Base-by-base conservation (phyloP, 2,329 filamentous ascomycete species). In the Stachybotrys echinatus region DNA sequence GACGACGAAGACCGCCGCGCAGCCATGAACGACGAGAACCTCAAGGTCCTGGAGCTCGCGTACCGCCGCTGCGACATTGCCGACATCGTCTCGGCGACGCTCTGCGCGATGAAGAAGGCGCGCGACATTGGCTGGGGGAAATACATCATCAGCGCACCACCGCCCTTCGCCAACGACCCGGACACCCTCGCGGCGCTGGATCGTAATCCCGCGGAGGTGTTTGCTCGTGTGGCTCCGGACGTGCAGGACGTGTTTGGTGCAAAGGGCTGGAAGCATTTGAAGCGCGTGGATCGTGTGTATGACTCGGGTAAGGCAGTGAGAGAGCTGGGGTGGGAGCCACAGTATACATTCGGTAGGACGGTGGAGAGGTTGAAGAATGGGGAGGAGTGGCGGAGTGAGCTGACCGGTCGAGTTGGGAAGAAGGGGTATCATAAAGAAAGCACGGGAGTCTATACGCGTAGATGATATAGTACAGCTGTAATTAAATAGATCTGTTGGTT, bases 21-120 rank as follows among this genome's bases (percentile, higher is more conserved):
- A 8, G 55, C 61, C 2, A 60, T 74, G 49, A 57, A 50, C 3
- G 70, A 68, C 23, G 71, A 68, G n/a, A 76, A 76, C 52, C 64
- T 76, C 40, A 76, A 76, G 54, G 69, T 75, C 6, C 58, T 74
- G n/a, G 74, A 76, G 58, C 61, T 76, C 48, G 66, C 73, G 0
- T 73, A 75, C 45, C 68, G 74, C 4, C 60, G 74, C 22, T 69
- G 65, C 23, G 74, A 76, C 50, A 61, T 76, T 2, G 64, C 65
- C 22, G 74, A 76, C 44, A 64, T 74, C 3, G 74, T 75, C 5
- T 58, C 55, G 2, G 74, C 73, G 0, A 66, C 69, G 12, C 62
- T 66, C 3, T 70, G 66, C 31, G 72, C 65, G 8, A 66, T 73
- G 70, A 27, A 50, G 3, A 64, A 54, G 39, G 71, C 68, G 1